Evolutionary conservation across 106 monocot species (phyloP), one percentile per base, ranked within the genome.

Genomic region (Hemerocallis citrina): DNA sequence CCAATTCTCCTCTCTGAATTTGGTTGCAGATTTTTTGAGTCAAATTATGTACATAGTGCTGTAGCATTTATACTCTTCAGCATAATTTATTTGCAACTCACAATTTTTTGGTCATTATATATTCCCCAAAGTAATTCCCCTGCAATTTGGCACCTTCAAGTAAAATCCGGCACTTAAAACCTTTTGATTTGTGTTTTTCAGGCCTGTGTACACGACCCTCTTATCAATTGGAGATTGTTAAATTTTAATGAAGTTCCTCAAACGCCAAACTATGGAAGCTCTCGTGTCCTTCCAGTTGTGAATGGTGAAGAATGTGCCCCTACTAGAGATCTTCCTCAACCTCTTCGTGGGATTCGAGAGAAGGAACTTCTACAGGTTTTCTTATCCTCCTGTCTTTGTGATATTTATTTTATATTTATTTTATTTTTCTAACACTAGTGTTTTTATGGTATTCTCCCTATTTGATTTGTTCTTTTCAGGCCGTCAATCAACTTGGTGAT

Each of bases 241-340:
- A 98, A 88, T 77, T 98, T 98, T 41, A 98, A 98, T 52, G 96
- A 98, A 77, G 91, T 98, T 63, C 96, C 96, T 75, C 96, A 98
- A 82, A 79, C 77, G 68, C 27, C 86, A 27, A 86, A 77, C 64
- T 62, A 67, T 30, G 83, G 71, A 50, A 75, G 50, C 32, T 59
- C 75, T 41, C 74, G 73, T 44, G 66, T 62, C 55, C 87, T 85
- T 36, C 81, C 91, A 60, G 81, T 81, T 55, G 77, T 71, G 22
- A 85, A 82, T 60, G 67, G 75, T 68, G 96, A 98, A 28, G 96
- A 98, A 46, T 36, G 74, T 71, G 73, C 64, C 12, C 62, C 73
- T 38, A 65, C 16, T 30, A 72, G 70, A 70, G 86, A 90, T 36
- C 87, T 84, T 59, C 31, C 72, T 57, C 96, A 96, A 40, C 96